Conservation (phyloP, 176 grass and related monocot genomes). For the Leersia perrieri region DNA sequence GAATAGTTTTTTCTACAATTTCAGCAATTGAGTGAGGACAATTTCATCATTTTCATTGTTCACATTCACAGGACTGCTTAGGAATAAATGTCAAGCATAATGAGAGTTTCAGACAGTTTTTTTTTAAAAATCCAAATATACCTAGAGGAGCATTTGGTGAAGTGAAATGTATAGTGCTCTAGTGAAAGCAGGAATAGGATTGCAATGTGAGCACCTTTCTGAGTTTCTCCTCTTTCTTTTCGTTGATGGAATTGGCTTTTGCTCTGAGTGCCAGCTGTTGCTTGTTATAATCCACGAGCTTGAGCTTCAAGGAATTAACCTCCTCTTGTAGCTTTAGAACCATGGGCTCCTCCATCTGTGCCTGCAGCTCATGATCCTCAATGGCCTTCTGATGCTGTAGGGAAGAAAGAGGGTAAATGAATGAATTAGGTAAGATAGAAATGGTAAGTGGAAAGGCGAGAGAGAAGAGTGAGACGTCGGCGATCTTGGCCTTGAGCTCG, state of each 20-base stretch:
- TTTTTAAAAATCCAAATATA: not conserved
- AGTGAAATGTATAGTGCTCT: not conserved
- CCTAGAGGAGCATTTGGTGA: not conserved
- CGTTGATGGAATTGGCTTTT: slow-evolving; percentile 28
- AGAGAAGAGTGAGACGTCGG: slow-evolving; percentile 49
- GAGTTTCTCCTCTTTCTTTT: slow-evolving; percentile 36
- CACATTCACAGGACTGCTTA: too few species aligned
- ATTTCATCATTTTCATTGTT: too few species aligned
- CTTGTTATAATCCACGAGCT: slow-evolving; percentile 64
- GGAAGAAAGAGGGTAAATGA: not conserved
- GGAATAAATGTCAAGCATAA: too few species aligned
- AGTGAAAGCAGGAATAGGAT: not conserved
- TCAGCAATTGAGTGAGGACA: too few species aligned
- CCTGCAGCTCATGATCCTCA: slow-evolving; percentile 44
- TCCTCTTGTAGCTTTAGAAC: slow-evolving; percentile 50
- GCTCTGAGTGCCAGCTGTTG: slow-evolving; percentile 53
- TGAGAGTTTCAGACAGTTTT: not conserved
- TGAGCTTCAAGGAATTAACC: slow-evolving; percentile 50
- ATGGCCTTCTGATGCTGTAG: slow-evolving; percentile 57
- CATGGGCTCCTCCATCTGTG: slow-evolving; percentile 52
- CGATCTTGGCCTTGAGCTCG: slow-evolving; percentile 46
- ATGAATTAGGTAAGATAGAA: too few species aligned
- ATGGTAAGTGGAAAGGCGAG: not conserved
- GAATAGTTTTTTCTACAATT: not conserved
- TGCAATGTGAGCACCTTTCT: slow-evolving; percentile 41